Evolutionary conservation across 352 stramenopile species (phyloP).

Genomic region (Globisporangium mamillatum): DNA sequence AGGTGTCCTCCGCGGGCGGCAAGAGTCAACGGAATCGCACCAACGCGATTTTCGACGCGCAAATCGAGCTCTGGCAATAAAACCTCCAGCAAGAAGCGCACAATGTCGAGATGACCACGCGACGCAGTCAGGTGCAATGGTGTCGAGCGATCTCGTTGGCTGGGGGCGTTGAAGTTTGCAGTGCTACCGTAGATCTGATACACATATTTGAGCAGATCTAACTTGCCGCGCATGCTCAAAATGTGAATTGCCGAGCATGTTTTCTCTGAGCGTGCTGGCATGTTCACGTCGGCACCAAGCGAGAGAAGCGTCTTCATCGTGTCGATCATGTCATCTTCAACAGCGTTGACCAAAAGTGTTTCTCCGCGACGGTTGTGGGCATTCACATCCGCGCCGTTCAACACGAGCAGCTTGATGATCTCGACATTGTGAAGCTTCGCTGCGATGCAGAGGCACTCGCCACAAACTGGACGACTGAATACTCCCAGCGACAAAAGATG

Average conservation of each 20-base stretch:
- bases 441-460: background rate
- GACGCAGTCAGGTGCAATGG: background rate
- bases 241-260: too few species aligned
- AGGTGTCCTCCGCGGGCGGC: background rate
- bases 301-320: background rate
- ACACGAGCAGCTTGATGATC: background rate
- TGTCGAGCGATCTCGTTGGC: background rate
- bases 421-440: background rate
- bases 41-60: background rate
- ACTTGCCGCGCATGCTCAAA: too few species aligned
- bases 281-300: conserved; percentile 1
- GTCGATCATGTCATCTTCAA: background rate
- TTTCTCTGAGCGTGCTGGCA: background rate
- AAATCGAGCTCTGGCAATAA: background rate
- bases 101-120: background rate
- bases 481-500: background rate
- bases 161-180: background rate
- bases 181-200: background rate
- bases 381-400: background rate
- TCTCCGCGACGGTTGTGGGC: background rate
- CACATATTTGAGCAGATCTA: conserved; percentile 1
- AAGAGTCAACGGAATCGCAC: background rate
- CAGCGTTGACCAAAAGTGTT: background rate
- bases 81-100: background rate
- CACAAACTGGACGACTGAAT: background rate